Percentiles rank a stretch among this genome's conserved stretches.
These are phyloP conservation scores for Chamaecrista fasciculata DNA, from an alignment of 306 rosid genomes.

Conservation along the genomic window DNA sequence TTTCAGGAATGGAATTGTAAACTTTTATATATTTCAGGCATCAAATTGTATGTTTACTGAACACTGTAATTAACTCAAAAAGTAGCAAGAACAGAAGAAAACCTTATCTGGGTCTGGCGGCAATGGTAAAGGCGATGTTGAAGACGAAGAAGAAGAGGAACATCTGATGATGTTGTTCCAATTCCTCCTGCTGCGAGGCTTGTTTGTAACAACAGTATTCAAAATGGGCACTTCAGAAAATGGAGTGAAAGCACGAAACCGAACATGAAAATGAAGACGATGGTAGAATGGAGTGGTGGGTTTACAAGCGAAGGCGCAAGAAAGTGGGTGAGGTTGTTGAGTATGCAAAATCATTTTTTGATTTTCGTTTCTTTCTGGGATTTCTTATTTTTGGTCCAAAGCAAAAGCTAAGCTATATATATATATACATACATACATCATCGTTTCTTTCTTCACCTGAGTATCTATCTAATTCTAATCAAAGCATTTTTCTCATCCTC, in stretches of 20 bases:
- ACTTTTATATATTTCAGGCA: too few species aligned
- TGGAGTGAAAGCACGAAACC: constrained; percentile 9
- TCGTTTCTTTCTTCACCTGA: not conserved
- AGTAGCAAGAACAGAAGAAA: constrained; percentile 3
- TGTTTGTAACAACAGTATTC: constrained; percentile 16
- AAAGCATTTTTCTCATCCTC: constrained; percentile 19
- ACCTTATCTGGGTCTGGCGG: constrained; percentile 56
- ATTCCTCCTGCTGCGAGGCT: constrained; percentile 30
- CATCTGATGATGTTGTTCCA: constrained; percentile 10
- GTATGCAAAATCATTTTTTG: constrained; percentile 35
- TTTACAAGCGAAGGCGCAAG: constrained; percentile 20
- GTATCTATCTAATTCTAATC: not conserved
- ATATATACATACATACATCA: constrained; percentile 9
- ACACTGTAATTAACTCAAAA: not conserved
- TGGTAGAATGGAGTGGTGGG: constrained; percentile 19
- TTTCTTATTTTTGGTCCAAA: constrained; percentile 31
- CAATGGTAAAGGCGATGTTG: constrained; percentile 28
- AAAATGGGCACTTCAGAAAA: constrained; percentile 29
- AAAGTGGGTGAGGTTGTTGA: constrained; percentile 35
- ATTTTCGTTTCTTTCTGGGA: constrained; percentile 2
- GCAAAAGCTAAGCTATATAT: not conserved
- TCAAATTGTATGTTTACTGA: too few species aligned
- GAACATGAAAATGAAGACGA: constrained; percentile 27
- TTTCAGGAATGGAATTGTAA: too few species aligned
- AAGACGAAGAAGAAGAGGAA: constrained; percentile 19